Evolutionary conservation across 306 rosid species (phyloP).

Genomic region (Begonia fuchsioides): DNA sequence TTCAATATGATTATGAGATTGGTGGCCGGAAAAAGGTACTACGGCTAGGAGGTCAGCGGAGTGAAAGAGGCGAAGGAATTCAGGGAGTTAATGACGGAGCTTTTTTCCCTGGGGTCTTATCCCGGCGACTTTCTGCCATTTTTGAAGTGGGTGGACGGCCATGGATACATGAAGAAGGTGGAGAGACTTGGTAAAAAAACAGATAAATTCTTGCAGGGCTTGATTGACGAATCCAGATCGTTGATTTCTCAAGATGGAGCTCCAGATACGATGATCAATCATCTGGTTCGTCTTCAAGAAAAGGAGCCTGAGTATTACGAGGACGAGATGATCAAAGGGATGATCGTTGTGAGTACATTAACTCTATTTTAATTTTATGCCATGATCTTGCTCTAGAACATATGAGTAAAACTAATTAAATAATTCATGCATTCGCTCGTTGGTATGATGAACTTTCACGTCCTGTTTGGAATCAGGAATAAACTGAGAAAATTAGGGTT

Average conservation of each 20-base stretch:
- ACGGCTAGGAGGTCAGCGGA: conserved; percentile 10
- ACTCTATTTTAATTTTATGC: too few species aligned
- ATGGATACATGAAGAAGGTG: conserved; percentile 11
- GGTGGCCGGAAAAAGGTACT: conserved; percentile 26
- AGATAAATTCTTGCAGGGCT: conserved; percentile 12
- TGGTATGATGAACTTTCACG: too few species aligned
- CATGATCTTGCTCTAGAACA: too few species aligned
- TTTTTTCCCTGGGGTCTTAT: neutral
- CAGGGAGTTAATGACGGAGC: conserved; percentile 7
- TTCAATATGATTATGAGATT: conserved; percentile 26
- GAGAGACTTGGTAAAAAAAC: conserved; percentile 9
- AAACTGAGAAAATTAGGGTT: too few species aligned
- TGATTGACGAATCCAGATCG: conserved; percentile 10
- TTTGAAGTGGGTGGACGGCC: conserved; percentile 3
- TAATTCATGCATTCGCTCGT: too few species aligned
- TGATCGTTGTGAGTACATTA: conserved; percentile 10
- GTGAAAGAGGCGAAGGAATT: conserved; percentile 13
- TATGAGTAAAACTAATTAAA: too few species aligned
- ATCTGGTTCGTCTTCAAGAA: conserved; percentile 11
- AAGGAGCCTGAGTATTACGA: conserved; percentile 15
- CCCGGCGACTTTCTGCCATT: conserved; percentile 11
- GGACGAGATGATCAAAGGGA: conserved; percentile 5
- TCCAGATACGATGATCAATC: conserved; percentile 11
- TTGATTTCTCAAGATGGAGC: neutral
- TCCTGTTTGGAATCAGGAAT: too few species aligned